Evolutionary conservation across 1,284 basidiomycete species (phyloP).

Genomic region (Marasmius tenuissimus): DNA sequence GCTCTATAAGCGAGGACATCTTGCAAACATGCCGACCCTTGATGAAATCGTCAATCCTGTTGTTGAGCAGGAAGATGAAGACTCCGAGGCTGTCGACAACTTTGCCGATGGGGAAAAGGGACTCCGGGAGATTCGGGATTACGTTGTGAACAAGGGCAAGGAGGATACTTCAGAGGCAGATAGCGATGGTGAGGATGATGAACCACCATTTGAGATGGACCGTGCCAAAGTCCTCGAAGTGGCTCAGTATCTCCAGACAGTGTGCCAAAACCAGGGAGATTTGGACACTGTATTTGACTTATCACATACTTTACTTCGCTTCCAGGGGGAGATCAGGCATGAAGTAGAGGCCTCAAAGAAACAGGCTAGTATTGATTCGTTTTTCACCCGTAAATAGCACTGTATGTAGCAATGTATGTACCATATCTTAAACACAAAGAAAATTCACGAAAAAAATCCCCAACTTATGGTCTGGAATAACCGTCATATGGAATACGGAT

Average conservation of each 20-base stretch:
- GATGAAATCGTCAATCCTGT: not conserved
- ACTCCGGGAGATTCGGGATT: not conserved
- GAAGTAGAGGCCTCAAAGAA: too few relatives aligned
- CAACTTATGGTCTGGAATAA: not conserved
- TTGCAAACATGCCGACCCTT: not conserved
- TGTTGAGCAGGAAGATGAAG: not conserved
- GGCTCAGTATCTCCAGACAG: not conserved
- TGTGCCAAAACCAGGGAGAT: too few relatives aligned
- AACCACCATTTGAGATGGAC: not conserved
- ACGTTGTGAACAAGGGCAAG: not conserved
- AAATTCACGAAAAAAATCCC: not conserved
- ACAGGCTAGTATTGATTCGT: too few relatives aligned
- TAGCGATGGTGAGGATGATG: not conserved
- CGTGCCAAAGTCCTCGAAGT: not conserved
- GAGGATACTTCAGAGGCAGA: not conserved
- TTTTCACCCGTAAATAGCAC: too few relatives aligned
- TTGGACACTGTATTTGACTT: too few relatives aligned
- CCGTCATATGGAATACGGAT: not conserved
- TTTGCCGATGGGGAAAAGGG: not conserved
- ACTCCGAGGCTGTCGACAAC: not conserved
- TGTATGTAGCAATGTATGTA: too few relatives aligned
- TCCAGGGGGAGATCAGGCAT: too few relatives aligned
- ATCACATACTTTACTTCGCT: too few relatives aligned
- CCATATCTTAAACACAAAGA: too few relatives aligned
- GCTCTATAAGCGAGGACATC: not conserved